A percentile compares a stretch with the other conserved stretches of the same genome.
Conservation (phyloP, 1,284 basidiomycete genomes). For the Hemileccinum hortonii region DNA sequence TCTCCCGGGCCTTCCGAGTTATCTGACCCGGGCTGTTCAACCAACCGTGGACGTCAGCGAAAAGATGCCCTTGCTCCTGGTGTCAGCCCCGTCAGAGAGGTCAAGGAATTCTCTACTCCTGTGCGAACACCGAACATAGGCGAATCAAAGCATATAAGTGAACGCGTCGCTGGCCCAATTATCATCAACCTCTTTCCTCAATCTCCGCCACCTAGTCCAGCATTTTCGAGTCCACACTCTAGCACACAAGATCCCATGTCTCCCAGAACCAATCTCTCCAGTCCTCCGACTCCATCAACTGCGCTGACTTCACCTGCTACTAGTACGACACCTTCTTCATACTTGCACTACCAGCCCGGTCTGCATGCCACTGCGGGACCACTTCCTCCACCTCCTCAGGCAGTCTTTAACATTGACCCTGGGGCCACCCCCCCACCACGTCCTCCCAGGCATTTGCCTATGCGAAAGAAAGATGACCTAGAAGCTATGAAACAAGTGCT, state of each 20-base stretch:
- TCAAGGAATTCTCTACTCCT: conserved; percentile 26
- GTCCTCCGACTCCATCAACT: conserved; percentile 28
- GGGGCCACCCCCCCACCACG: conserved; percentile 57
- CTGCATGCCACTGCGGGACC: conserved; percentile 70
- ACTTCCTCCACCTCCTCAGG: conserved; percentile 63
- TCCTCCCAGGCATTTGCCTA: conserved; percentile 62
- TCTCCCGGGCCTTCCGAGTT: conserved; percentile 41
- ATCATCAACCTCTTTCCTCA: conserved; percentile 44
- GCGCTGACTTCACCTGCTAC: conserved; percentile 27
- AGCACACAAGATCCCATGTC: conserved; percentile 33
- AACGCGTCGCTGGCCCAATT: conserved; percentile 59
- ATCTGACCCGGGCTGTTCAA: conserved; percentile 35
- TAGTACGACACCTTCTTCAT: conserved; percentile 39
- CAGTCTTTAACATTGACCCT: conserved; percentile 47
- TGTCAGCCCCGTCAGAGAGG: conserved; percentile 32
- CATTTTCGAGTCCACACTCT: conserved; percentile 26
- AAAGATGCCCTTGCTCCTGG: conserved; percentile 36
- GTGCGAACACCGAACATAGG: conserved; percentile 57
- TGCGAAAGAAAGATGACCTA: conserved; percentile 44
- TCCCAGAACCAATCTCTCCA: conserved; percentile 25
- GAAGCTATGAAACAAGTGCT: conserved; percentile 57
- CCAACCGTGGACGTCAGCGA: conserved; percentile 29
- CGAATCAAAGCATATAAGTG: conserved; percentile 52
- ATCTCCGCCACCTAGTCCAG: conserved; percentile 26
- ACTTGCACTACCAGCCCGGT: conserved; percentile 64